Conservation (phyloP, 306 rosid genomes). For the Corylus heterophylla region DNA sequence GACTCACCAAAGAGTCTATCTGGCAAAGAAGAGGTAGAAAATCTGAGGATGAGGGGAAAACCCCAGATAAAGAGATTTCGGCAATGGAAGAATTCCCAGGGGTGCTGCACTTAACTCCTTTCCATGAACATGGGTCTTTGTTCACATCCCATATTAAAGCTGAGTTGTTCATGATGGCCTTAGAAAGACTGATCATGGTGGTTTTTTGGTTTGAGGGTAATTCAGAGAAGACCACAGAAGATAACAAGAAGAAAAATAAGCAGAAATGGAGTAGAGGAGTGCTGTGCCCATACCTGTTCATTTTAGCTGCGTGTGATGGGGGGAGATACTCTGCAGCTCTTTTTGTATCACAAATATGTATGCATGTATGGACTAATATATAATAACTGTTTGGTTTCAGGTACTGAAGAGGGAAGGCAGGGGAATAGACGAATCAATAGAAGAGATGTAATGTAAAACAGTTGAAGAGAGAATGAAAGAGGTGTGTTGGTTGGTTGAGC, state of each 20-base stretch:
- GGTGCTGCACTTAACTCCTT: constrained; percentile 51
- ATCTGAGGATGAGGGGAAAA: constrained; percentile 34
- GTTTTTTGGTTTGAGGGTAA: constrained; percentile 50
- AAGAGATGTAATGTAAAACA: neutral
- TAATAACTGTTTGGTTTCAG: constrained; percentile 20
- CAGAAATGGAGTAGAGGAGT: constrained; percentile 21
- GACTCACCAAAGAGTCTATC: constrained; percentile 53
- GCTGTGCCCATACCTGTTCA: constrained; percentile 41
- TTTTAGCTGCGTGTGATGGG: constrained; percentile 16
- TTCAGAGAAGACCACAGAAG: constrained; percentile 45
- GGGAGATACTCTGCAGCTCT: neutral
- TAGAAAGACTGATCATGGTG: constrained; percentile 44
- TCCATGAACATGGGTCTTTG: constrained; percentile 55
- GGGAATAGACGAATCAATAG: neutral
- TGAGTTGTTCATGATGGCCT: neutral
- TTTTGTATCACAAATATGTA: neutral
- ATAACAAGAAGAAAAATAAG: constrained; percentile 32
- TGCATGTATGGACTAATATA: neutral
- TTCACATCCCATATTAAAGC: constrained; percentile 32
- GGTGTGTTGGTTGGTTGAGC: neutral
- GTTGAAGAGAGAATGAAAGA: neutral
- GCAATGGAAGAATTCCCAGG: constrained; percentile 31
- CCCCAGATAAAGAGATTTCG: constrained; percentile 36
- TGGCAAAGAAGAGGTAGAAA: constrained; percentile 55
- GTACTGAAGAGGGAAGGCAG: neutral